Base-by-base conservation (phyloP, 2,329 filamentous ascomycete genomes). In the Aphanoascus verrucosus region DNA sequence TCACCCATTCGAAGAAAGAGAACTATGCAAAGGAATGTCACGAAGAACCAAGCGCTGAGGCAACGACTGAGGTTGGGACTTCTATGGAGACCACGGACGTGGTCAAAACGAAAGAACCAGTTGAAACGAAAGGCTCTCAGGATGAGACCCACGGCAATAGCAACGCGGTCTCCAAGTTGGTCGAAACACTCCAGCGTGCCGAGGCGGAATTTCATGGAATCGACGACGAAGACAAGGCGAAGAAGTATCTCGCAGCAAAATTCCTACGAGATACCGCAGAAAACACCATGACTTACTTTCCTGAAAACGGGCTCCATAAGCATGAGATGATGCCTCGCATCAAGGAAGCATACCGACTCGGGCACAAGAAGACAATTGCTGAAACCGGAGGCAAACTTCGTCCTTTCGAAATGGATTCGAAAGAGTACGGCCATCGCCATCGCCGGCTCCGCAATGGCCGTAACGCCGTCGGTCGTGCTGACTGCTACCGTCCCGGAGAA, bases 261-360 rank as follows among this genome's bases (percentile, higher is more conserved):
- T 73, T 72, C 48, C 65, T 74, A 23, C 68, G 71, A 2, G 71
- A 74, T 57, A 72, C 69, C 1, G 69, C 70, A 5, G 71, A 73
- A 54, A 73, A 73, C 51, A 61, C 65, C 1, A 60, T 72, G 14
- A 59, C 61, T 12, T 69, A 69, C 45, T 59, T 73, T 7, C 55
- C 59, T 23, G 51, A 61, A 8, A 59, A 62, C 28, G 19, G 59
- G 57, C 8, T 49, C 58, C 15, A 43, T 12, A 57, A 65, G 9
- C 62, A 70, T 49, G 51, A 53, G 12, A 56, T 68, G 52, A 52
- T 69, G 11, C 55, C 63, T 0, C 68, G 71, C 41, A 57, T 73
- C 11, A 57, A 67, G 23, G 53, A 60, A 3, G 64, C 64, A 3
- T 69, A 68, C 32, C 56, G 59, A 12, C 60, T 64, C 34, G 69